Conservation (phyloP, 2,329 filamentous ascomycete species). For the Leptographium galeiforme region DNA sequence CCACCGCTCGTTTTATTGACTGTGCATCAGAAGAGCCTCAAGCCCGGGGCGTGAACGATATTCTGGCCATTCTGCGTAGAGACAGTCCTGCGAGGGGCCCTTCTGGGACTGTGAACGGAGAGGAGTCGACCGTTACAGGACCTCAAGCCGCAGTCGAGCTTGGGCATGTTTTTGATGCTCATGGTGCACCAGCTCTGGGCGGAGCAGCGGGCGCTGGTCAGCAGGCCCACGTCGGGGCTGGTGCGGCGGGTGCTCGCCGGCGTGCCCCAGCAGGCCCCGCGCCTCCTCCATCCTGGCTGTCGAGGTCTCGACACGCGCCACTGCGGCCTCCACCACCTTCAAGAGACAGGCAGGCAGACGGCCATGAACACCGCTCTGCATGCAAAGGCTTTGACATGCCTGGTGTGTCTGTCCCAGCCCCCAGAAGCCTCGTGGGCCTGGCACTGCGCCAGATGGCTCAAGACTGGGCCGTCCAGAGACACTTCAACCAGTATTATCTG, state of each 20-base stretch:
- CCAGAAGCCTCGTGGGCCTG: conserved; percentile 36
- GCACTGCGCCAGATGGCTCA: conserved; percentile 34
- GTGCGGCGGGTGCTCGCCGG: conserved; percentile 40
- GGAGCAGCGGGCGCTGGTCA: not conserved
- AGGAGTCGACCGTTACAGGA: not conserved
- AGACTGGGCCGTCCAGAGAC: conserved; percentile 41
- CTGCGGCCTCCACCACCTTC: not conserved
- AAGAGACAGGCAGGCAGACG: not conserved
- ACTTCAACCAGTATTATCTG: conserved; percentile 44
- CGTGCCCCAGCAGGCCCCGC: conserved; percentile 44
- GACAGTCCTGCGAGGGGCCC: conserved; percentile 19
- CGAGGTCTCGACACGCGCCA: conserved; percentile 18
- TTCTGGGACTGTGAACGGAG: not conserved
- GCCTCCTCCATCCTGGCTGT: conserved; percentile 44
- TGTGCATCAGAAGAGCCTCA: conserved; percentile 8
- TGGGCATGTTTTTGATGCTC: no score
- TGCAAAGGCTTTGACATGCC: conserved; percentile 22
- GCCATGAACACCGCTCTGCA: not conserved
- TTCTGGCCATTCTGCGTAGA: conserved; percentile 43
- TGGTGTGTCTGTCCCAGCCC: conserved; percentile 27
- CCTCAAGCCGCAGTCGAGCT: no score
- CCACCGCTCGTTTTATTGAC: not conserved
- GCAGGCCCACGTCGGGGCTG: conserved; percentile 16
- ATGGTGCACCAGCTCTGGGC: no score
- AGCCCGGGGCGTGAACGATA: conserved; percentile 40